These are phyloP conservation scores for Solanum bulbocastanum DNA, from an alignment of 257 asterid genomes.

Conservation along the genomic window DNA sequence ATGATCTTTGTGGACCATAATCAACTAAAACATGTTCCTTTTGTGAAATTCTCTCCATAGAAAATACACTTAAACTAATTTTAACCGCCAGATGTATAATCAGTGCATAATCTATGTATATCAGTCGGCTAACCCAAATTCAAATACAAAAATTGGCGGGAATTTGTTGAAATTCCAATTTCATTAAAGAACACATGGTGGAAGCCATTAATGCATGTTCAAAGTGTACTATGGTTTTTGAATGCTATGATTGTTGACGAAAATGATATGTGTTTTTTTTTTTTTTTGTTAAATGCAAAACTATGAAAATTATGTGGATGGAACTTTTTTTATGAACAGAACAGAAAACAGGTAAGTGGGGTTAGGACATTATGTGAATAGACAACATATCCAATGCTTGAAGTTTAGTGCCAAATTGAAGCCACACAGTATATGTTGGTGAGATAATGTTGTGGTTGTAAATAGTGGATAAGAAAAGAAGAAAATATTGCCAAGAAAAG, in stretches of 20 bases:
- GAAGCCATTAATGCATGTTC: constrained; percentile 1
- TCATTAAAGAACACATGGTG: neutral
- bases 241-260: neutral
- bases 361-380: neutral
- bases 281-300: neutral
- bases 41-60: constrained; percentile 45
- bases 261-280: neutral
- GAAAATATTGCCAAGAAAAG: constrained; percentile 2
- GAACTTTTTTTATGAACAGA: constrained; percentile 10
- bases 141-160: constrained; percentile 31
- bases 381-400: neutral
- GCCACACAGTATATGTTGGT: constrained; percentile 48
- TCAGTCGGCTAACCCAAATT: neutral
- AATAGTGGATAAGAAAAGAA: constrained; percentile 27
- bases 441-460: constrained; percentile 2
- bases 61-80: neutral
- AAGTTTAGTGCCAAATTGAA: constrained; percentile 17
- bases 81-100: neutral
- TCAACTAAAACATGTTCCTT: constrained; percentile 30
- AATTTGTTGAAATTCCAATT: constrained; percentile 2
- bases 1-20: constrained; percentile 8
- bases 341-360: constrained; percentile 19
- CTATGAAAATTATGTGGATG: neutral
- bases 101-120: neutral
- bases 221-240: neutral